Percentiles rank a stretch among this genome's conserved stretches.
Conservation (phyloP, 148 eudicot species). For the Fagopyrum esculentum region DNA sequence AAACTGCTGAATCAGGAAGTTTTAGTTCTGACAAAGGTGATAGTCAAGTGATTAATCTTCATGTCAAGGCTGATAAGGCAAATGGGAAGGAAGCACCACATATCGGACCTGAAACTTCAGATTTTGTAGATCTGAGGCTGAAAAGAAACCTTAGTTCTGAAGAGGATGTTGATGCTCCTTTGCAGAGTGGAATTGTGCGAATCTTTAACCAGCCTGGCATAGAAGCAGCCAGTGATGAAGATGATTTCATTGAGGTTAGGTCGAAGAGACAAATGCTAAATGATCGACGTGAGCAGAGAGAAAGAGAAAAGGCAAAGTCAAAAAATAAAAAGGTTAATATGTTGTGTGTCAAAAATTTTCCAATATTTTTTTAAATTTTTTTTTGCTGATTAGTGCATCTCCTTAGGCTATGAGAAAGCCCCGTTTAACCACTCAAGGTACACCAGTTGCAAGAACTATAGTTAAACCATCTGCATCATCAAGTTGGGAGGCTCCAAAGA, state of each 20-base stretch:
- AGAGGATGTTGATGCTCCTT: conserved; percentile 82
- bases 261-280: conserved; percentile 98
- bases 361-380: not conserved
- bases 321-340: conserved; percentile 49
- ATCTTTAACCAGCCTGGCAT: conserved; percentile 86
- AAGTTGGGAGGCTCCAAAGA: conserved; percentile 33
- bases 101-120: conserved; percentile 22
- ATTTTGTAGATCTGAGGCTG: conserved; percentile 47
- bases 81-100: conserved; percentile 26
- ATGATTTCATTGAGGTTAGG: conserved; percentile 95
- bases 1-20: conserved; percentile 25
- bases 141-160: conserved; percentile 54
- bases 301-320: conserved; percentile 87
- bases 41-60: conserved; percentile 30
- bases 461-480: conserved; percentile 25
- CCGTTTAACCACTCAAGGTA: conserved; percentile 35
- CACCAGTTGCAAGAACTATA: conserved; percentile 23
- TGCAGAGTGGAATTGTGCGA: conserved; percentile 85
- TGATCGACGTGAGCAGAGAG: conserved; percentile 94
- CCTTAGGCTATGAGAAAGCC: conserved; percentile 50
- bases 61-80: conserved; percentile 23
- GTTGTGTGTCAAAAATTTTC: not conserved
- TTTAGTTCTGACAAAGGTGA: conserved; percentile 24
- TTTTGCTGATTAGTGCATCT: conserved; percentile 10
- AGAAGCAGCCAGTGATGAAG: conserved; percentile 90